Evolutionary conservation across 2,329 filamentous ascomycete genomes (phyloP), one percentile per base, ranked within the genome.

Genomic region (Magnaporthiopsis poae): DNA sequence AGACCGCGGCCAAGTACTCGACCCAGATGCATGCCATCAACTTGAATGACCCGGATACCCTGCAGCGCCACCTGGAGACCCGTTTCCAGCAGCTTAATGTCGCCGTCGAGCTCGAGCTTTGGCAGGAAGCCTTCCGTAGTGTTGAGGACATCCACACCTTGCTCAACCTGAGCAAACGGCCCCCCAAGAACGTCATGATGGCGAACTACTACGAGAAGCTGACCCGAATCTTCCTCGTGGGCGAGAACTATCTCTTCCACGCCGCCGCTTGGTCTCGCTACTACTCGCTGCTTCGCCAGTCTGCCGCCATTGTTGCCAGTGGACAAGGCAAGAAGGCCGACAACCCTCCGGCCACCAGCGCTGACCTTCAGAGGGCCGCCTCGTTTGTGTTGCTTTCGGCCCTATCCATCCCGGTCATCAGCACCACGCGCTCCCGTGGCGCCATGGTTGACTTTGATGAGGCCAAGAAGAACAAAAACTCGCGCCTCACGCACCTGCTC

Each of bases 141-240:
- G 94, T 99, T 64, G 95, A 99, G 81, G 95, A 99, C 77, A 98
- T 98, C 72, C 95, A 99, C 82, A 98, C 93, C 65, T 87, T 99
- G 66, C 88, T 99, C 72, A 98, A 90, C 82, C 86, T 98, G 72
- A 98, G 94, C 89, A 98, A 98, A 86, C 91, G 95, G 66, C 93
- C 93, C 59, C 90, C 95, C 66, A 98, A 98, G 89, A 97, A 97
- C 77, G 85, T 97, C 76, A 98, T 99, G 95, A 99, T 99, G 95
- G 95, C 95, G 80, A 99, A 98, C 83, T 99, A 99, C 85, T 99
- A 98, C 80, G 95, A 99, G 85, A 98, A 98, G 82, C 88, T 99
- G 67, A 97, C 95, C 60, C 88, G 93, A 70, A 99, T 99, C 78
- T 99, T 99, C 85, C 87, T 99, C 69, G 95, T 98, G 71, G 96